Conservation (phyloP, 352 stramenopile genomes). For the Lagenidium sp. region DNA sequence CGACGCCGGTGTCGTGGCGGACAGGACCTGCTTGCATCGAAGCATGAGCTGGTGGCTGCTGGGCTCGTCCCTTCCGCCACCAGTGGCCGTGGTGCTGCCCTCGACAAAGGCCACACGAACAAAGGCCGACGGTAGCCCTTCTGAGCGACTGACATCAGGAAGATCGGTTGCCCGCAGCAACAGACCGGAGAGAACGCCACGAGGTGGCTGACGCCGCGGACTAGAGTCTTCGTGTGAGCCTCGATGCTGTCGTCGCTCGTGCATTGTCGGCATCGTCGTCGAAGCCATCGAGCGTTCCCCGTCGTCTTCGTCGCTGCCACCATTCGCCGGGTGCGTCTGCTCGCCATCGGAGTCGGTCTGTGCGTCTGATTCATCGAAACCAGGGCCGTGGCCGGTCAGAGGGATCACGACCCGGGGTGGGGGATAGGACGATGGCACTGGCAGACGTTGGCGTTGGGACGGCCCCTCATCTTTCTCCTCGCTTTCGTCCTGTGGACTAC, state of each 20-base stretch:
- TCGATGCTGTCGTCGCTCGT: not conserved
- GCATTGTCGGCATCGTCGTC: conserved; percentile 33
- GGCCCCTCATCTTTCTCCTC: conserved; percentile 1
- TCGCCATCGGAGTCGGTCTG: conserved; percentile 11
- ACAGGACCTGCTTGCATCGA: conserved; percentile 47
- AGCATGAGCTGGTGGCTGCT: conserved; percentile 33
- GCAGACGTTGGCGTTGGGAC: not conserved
- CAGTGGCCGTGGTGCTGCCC: conserved; percentile 4
- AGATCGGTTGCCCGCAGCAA: conserved; percentile 23
- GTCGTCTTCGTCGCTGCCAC: conserved; percentile 19
- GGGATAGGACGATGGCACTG: not conserved
- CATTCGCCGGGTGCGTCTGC: too few relatives aligned
- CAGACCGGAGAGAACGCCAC: conserved; percentile 32
- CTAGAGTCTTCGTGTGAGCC: not conserved
- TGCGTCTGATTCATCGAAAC: not conserved
- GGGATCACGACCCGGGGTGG: not conserved
- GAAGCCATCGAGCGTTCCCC: conserved; percentile 25
- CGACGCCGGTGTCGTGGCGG: too few relatives aligned
- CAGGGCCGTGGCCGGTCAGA: not conserved
- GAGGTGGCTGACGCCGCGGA: conserved; percentile 5
- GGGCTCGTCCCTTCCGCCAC: not conserved
- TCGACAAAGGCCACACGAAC: conserved; percentile 50
- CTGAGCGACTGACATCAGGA: too few relatives aligned
- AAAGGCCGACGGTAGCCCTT: too few relatives aligned
- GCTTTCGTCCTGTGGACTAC: not conserved